Evolutionary conservation across 441 rosid genomes (phyloP).

Genomic region (Arabidopsis hybrid): DNA sequence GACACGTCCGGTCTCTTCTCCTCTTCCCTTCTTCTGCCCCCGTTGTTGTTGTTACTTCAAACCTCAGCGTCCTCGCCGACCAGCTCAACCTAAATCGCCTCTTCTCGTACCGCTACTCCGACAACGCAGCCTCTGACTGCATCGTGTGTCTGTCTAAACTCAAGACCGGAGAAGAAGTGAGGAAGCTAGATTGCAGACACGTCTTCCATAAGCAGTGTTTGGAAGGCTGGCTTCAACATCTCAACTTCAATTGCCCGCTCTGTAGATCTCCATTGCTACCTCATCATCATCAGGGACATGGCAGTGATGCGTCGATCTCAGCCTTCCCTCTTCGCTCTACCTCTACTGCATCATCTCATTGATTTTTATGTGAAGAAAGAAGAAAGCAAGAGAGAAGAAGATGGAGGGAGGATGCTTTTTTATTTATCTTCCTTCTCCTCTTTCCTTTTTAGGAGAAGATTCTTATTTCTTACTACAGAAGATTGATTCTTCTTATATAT

Average conservation of each 20-base stretch:
- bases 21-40: conserved; percentile 42
- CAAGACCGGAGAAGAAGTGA: conserved; percentile 73
- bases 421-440: conserved; percentile 37
- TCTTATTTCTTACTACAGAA: not conserved
- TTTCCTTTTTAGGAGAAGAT: not conserved
- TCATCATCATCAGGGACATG: conserved; percentile 37
- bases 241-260: conserved; percentile 74
- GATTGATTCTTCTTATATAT: no score
- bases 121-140: conserved; percentile 47
- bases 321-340: conserved; percentile 48
- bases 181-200: conserved; percentile 81
- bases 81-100: conserved; percentile 69
- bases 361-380: not conserved
- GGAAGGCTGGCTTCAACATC: conserved; percentile 82
- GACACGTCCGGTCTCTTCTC: conserved; percentile 53
- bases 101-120: conserved; percentile 52
- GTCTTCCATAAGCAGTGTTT: conserved; percentile 79
- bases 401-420: conserved; percentile 20
- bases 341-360: conserved; percentile 17
- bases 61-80: conserved; percentile 64
- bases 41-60: conserved; percentile 28
- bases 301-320: conserved; percentile 50
- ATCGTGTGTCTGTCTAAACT: conserved; percentile 67
- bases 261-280: conserved; percentile 62
- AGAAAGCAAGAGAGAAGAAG: conserved; percentile 29